Evolutionary conservation across 306 rosid species (phyloP).

Genomic region (Glycine tomentella): DNA sequence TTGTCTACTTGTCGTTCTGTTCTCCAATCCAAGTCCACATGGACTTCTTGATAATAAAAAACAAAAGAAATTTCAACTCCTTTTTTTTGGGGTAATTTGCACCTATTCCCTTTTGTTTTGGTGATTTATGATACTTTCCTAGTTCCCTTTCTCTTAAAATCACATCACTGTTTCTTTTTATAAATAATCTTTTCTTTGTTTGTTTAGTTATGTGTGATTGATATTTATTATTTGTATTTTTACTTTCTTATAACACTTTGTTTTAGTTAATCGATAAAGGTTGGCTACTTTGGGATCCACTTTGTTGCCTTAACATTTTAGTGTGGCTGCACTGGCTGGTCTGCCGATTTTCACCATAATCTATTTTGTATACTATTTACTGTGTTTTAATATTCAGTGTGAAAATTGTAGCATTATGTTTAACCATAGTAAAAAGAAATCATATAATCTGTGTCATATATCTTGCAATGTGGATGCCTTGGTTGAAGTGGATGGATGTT

Average conservation of each 20-base stretch:
- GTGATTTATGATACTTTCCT: neutral
- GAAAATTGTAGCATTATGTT: slow-evolving; percentile 1
- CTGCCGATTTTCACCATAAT: neutral
- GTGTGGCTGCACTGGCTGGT: neutral
- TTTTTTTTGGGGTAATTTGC: neutral
- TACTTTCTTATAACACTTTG: neutral
- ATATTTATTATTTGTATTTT: slow-evolving; percentile 11
- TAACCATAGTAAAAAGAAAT: neutral
- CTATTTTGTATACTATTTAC: slow-evolving; percentile 1
- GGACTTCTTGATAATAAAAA: too few species aligned
- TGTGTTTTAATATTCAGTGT: neutral
- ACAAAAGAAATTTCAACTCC: too few species aligned
- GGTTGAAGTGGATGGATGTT: slow-evolving; percentile 26
- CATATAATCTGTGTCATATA: neutral
- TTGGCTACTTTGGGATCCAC: neutral
- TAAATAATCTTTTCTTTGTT: neutral
- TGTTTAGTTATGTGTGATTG: slow-evolving; percentile 3
- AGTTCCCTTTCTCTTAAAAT: too few species aligned
- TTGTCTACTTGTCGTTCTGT: neutral
- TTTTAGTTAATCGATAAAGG: neutral
- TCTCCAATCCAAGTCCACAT: too few species aligned
- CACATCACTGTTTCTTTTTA: neutral
- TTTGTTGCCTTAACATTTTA: neutral
- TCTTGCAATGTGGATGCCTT: slow-evolving; percentile 19
- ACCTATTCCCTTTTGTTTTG: neutral